A percentile compares a stretch with the other conserved stretches of the same genome.
Evolutionary conservation across 164 flowering plant genomes (phyloP).

Genomic region (Annona squamosa): DNA sequence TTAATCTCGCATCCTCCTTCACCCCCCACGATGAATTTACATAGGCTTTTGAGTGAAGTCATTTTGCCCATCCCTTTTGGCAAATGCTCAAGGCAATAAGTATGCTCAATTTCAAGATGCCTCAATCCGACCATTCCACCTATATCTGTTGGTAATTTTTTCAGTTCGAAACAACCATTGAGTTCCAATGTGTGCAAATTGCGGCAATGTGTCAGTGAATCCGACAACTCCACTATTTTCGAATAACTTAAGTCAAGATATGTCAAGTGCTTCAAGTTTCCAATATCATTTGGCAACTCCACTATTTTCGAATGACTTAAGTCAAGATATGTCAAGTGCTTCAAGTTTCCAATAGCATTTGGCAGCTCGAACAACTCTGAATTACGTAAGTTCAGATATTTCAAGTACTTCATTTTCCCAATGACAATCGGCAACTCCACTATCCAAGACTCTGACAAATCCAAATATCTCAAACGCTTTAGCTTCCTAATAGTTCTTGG

Average conservation of each 20-base stretch:
- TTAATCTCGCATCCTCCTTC: constrained; percentile 9
- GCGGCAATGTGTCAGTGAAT: not conserved
- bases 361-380: too few species aligned
- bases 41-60: constrained; percentile 15
- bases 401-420: too few species aligned
- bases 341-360: too few species aligned
- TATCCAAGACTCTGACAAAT: not conserved
- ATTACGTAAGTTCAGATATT: too few species aligned
- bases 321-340: too few species aligned
- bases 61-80: constrained; percentile 17
- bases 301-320: too few species aligned
- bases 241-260: constrained; percentile 1
- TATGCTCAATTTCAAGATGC: not conserved
- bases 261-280: constrained; percentile 6
- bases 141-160: not conserved
- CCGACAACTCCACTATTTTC: not conserved
- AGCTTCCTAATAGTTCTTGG: constrained; percentile 1
- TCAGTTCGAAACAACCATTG: not conserved
- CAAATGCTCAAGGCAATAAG: not conserved
- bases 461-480: constrained; percentile 5
- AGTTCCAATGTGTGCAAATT: constrained; percentile 4
- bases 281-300: too few species aligned
- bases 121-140: not conserved
- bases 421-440: constrained; percentile 5
- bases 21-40: constrained; percentile 8